Percentiles rank a stretch among this genome's conserved stretches.
Conservation (phyloP, 352 stramenopile species). For the Phytophthora kernoviae region DNA sequence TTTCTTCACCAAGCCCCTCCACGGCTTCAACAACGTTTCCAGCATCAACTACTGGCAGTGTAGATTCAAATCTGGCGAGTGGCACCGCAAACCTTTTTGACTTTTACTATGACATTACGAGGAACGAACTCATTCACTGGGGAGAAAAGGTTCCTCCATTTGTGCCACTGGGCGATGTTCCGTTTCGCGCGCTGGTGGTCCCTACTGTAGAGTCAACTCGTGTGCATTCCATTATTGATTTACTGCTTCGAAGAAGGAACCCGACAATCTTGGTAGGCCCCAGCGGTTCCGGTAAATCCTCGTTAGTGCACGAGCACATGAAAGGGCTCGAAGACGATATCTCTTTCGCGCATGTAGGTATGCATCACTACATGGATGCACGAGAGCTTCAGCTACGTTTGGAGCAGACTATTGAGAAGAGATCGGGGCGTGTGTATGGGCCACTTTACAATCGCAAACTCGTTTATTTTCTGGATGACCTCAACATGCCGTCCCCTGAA, state of each 20-base stretch:
- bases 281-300: conserved; percentile 87
- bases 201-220: conserved; percentile 81
- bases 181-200: conserved; percentile 72
- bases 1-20: conserved; percentile 20
- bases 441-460: conserved; percentile 80
- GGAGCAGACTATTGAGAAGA: conserved; percentile 87
- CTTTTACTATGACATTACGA: conserved; percentile 69
- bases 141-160: conserved; percentile 60
- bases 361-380: conserved; percentile 91
- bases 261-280: conserved; percentile 84
- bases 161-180: conserved; percentile 37
- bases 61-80: conserved; percentile 20
- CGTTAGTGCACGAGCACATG: conserved; percentile 77
- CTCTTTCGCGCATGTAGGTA: conserved; percentile 57
- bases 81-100: conserved; percentile 70
- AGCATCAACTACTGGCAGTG: background rate
- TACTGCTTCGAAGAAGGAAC: conserved; percentile 48
- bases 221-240: conserved; percentile 63
- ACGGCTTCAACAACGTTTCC: conserved; percentile 4
- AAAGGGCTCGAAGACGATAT: conserved; percentile 68
- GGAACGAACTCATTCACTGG: conserved; percentile 84
- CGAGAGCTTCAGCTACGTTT: conserved; percentile 76
- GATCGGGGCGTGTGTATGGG: conserved; percentile 83
- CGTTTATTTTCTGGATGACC: conserved; percentile 91
- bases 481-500: conserved; percentile 91